phyloP scores from a whole-genome alignment of 345 rosid species.

The Rhodamnia argentea region DNA sequence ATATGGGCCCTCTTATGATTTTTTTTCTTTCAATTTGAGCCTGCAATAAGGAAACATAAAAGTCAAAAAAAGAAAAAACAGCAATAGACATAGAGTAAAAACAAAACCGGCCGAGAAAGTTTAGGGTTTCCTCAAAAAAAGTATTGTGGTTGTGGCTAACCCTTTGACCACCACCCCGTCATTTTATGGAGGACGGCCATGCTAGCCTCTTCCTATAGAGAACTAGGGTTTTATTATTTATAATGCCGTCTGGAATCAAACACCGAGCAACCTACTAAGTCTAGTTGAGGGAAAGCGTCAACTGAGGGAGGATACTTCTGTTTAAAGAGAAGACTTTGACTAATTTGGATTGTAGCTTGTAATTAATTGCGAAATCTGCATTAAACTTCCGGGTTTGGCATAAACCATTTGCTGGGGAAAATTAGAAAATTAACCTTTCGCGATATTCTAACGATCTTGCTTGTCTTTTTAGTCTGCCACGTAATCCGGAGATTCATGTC shows the following conservation, averaged over 20 bases:
- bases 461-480: not conserved
- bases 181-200: too few relatives aligned
- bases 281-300: not conserved
- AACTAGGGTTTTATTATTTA: not conserved
- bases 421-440: not conserved
- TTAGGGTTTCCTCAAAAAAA: too few relatives aligned
- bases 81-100: too few relatives aligned
- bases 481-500: not conserved
- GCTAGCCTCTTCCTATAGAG: too few relatives aligned
- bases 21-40: too few relatives aligned
- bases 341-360: not conserved
- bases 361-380: not conserved
- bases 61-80: too few relatives aligned
- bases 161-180: too few relatives aligned
- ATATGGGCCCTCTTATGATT: too few relatives aligned
- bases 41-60: too few relatives aligned
- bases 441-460: not conserved
- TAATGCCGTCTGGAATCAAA: not conserved
- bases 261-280: not conserved
- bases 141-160: too few relatives aligned
- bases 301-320: not conserved
- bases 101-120: too few relatives aligned
- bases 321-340: not conserved
- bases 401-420: not conserved
- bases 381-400: not conserved